A percentile compares a stretch with the other conserved stretches of the same genome.
These are phyloP conservation scores for Boletus pseudo-olivaceus DNA, from an alignment of 768 basidiomycete species.

Conservation along the genomic window DNA sequence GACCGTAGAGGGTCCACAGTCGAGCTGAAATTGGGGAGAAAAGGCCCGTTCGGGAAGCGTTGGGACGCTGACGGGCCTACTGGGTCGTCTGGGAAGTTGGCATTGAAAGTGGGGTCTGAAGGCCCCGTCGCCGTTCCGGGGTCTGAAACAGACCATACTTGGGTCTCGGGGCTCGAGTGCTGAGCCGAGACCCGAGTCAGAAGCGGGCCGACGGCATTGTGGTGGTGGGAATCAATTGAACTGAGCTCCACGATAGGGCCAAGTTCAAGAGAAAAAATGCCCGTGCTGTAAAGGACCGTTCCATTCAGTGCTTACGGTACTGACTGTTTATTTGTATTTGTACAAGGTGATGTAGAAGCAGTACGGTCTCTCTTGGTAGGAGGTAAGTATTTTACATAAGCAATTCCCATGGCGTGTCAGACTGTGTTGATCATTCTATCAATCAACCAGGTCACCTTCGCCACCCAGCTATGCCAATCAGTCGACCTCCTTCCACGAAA, in stretches of 20 bases:
- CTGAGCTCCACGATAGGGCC: background rate
- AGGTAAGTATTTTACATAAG: slow-evolving; percentile 14
- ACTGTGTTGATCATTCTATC: background rate
- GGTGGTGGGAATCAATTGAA: background rate
- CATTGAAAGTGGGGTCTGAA: background rate
- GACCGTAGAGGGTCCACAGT: background rate
- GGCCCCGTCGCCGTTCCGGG: no score
- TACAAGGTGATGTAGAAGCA: background rate
- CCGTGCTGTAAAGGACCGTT: background rate
- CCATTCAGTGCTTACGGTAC: background rate
- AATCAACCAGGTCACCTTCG: background rate
- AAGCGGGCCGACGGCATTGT: background rate
- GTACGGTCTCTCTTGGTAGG: background rate
- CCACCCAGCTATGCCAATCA: background rate
- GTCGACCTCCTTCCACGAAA: slow-evolving; percentile 3
- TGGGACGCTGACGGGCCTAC: no score
- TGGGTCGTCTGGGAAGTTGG: background rate
- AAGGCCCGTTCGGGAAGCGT: no score
- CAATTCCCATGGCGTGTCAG: background rate
- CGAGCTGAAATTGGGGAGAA: background rate
- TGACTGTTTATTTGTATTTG: background rate
- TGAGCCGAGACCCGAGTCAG: background rate
- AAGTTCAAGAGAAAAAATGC: background rate
- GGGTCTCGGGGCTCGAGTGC: background rate
- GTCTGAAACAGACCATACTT: background rate